Percentiles rank a stretch among this genome's conserved stretches.
Evolutionary conservation across 352 stramenopile genomes (phyloP).

Genomic region (Phytophthora multivora): DNA sequence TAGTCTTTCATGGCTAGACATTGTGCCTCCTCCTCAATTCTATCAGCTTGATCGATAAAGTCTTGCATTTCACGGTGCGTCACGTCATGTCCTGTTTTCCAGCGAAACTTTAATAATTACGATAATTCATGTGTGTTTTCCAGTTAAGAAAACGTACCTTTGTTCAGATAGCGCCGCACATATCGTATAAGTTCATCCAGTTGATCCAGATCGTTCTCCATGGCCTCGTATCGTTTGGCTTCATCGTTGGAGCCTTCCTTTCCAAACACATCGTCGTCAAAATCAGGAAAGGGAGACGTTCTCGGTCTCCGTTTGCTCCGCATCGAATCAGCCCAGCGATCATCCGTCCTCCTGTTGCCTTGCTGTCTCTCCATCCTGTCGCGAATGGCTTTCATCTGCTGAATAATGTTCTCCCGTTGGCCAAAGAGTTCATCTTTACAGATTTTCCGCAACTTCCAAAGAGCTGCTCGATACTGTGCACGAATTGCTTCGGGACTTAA

Average conservation of each 20-base stretch:
- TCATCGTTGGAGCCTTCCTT: slow-evolving; percentile 6
- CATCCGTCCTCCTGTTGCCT: neutral
- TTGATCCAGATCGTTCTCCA: slow-evolving; percentile 61
- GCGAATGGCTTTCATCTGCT: slow-evolving; percentile 36
- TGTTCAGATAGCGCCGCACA: slow-evolving; percentile 44
- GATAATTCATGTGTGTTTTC: too few species aligned
- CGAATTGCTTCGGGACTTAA: slow-evolving; percentile 20
- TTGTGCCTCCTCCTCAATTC: slow-evolving; percentile 47
- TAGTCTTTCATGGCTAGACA: slow-evolving; percentile 65
- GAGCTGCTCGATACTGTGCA: slow-evolving; percentile 41
- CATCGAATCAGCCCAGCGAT: neutral
- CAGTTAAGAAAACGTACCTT: slow-evolving; percentile 30
- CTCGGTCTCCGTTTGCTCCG: slow-evolving; percentile 7
- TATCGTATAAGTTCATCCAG: slow-evolving; percentile 58
- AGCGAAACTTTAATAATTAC: neutral
- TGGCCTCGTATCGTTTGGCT: slow-evolving; percentile 43
- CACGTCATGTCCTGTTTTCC: slow-evolving; percentile 33
- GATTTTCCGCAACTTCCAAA: slow-evolving; percentile 68
- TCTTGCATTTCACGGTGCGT: slow-evolving; percentile 49
- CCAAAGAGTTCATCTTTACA: slow-evolving; percentile 59
- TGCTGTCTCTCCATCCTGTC: slow-evolving; percentile 33
- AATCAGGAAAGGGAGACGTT: slow-evolving; percentile 8
- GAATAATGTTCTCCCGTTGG: slow-evolving; percentile 50
- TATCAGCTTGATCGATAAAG: slow-evolving; percentile 41
- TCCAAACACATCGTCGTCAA: slow-evolving; percentile 16